Percentiles rank a stretch among this genome's conserved stretches.
Conservation (phyloP, 2,329 filamentous ascomycete species). For the Aspergillus sergii region DNA sequence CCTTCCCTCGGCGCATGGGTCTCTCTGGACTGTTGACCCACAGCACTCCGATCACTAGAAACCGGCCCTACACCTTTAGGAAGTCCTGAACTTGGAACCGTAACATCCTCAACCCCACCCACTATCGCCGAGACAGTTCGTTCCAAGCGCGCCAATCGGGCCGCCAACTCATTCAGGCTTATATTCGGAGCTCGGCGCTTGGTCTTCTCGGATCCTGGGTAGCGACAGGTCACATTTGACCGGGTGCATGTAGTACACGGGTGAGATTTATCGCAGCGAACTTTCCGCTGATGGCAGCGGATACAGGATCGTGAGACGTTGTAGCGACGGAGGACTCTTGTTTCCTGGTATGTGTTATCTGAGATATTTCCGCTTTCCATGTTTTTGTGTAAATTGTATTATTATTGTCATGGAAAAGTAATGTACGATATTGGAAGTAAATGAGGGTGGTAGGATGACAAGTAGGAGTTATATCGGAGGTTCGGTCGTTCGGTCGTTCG, state of each 20-base stretch:
- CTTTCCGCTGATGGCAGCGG: slow-evolving; percentile 33
- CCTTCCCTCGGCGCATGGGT: slow-evolving; percentile 14
- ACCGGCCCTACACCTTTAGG: background rate
- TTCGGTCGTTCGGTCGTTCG: background rate
- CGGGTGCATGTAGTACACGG: slow-evolving; percentile 28
- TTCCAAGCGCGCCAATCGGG: slow-evolving; percentile 28
- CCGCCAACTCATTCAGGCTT: slow-evolving; percentile 21
- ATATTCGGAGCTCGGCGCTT: slow-evolving; percentile 25
- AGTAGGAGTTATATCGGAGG: background rate
- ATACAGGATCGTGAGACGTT: slow-evolving; percentile 33
- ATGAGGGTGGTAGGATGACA: background rate
- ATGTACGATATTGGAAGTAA: background rate
- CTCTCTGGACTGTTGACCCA: background rate
- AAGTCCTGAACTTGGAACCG: background rate
- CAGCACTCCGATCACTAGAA: background rate
- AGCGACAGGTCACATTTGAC: slow-evolving; percentile 24
- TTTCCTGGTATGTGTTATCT: background rate
- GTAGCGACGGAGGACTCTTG: slow-evolving; percentile 20
- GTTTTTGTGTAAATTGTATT: accelerated
- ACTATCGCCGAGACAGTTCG: slow-evolving; percentile 18
- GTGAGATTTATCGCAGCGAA: slow-evolving; percentile 27
- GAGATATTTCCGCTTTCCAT: background rate
- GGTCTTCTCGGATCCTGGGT: slow-evolving; percentile 24
- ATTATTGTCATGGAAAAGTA: background rate
- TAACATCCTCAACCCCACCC: background rate